Conservation (phyloP, 345 rosid genomes). For the Lepidium aucheri region DNA sequence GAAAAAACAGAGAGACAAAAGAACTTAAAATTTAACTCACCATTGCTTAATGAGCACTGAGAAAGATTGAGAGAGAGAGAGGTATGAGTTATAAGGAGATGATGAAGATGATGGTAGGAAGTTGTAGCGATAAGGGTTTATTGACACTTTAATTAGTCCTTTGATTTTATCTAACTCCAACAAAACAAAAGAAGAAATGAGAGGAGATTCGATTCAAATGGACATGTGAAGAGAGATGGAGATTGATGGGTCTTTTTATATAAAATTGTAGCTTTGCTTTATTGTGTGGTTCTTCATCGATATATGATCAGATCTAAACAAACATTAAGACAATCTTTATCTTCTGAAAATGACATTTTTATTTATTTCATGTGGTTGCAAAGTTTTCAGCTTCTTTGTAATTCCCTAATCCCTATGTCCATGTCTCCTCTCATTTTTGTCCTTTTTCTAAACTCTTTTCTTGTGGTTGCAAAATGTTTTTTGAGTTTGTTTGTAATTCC, state of each 20-base stretch:
- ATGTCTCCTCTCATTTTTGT: constrained; percentile 14
- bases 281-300: constrained; percentile 13
- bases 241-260: constrained; percentile 15
- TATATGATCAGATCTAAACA: constrained; percentile 4
- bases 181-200: constrained; percentile 26
- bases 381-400: constrained; percentile 22
- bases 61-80: background rate
- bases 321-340: background rate
- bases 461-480: constrained; percentile 5
- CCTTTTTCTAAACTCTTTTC: constrained; percentile 3
- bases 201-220: constrained; percentile 12
- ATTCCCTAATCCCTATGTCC: constrained; percentile 19
- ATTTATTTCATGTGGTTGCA: constrained; percentile 29
- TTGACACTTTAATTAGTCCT: constrained; percentile 13
- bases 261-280: constrained; percentile 10
- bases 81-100: constrained; percentile 19
- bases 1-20: background rate
- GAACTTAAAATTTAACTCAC: background rate
- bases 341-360: constrained; percentile 13
- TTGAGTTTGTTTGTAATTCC: background rate
- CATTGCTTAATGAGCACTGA: constrained; percentile 11
- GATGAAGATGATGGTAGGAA: background rate
- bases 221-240: constrained; percentile 16
- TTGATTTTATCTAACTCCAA: constrained; percentile 22
- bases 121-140: constrained; percentile 14